These are phyloP conservation scores for Lactifluus volemus DNA, from an alignment of 768 basidiomycete genomes.

Conservation along the genomic window DNA sequence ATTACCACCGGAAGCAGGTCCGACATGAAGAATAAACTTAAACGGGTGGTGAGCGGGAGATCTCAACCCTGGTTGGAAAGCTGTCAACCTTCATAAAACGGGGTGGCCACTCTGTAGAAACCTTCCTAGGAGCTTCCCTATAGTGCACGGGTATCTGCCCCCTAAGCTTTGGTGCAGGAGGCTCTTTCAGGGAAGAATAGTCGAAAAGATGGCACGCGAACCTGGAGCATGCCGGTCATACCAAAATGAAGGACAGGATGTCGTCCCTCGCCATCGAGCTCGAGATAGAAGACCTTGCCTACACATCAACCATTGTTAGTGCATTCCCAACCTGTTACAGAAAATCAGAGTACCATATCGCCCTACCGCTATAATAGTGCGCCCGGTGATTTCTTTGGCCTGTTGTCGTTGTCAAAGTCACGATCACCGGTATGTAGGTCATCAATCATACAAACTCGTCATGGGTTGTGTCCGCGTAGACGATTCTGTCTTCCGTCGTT, in stretches of 20 bases:
- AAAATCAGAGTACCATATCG: slow-evolving; percentile 40
- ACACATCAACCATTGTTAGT: background rate
- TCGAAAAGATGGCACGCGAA: slow-evolving; percentile 18
- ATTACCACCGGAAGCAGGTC: slow-evolving; percentile 21
- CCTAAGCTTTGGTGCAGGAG: slow-evolving; percentile 33
- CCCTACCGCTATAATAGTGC: slow-evolving; percentile 38
- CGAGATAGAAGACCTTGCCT: slow-evolving; percentile 64
- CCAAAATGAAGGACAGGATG: slow-evolving; percentile 73
- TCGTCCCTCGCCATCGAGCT: slow-evolving; percentile 50
- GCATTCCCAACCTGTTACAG: background rate
- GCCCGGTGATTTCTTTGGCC: slow-evolving; percentile 45
- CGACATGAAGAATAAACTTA: slow-evolving; percentile 57
- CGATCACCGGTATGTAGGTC: background rate
- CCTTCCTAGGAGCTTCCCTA: slow-evolving; percentile 34
- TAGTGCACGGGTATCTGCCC: slow-evolving; percentile 43
- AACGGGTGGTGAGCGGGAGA: background rate
- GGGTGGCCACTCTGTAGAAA: slow-evolving; percentile 51
- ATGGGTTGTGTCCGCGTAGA: slow-evolving; percentile 50
- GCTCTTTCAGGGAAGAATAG: background rate
- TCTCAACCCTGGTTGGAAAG: background rate
- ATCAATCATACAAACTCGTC: slow-evolving; percentile 48
- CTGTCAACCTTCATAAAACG: slow-evolving; percentile 49
- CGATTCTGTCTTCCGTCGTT: slow-evolving; percentile 50
- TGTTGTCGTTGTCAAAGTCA: slow-evolving; percentile 23
- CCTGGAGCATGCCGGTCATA: slow-evolving; percentile 81